Percentiles rank a stretch among this genome's conserved stretches.
Conservation (phyloP, 805 yeast genomes). For the Yamadazyma insecticola region DNA sequence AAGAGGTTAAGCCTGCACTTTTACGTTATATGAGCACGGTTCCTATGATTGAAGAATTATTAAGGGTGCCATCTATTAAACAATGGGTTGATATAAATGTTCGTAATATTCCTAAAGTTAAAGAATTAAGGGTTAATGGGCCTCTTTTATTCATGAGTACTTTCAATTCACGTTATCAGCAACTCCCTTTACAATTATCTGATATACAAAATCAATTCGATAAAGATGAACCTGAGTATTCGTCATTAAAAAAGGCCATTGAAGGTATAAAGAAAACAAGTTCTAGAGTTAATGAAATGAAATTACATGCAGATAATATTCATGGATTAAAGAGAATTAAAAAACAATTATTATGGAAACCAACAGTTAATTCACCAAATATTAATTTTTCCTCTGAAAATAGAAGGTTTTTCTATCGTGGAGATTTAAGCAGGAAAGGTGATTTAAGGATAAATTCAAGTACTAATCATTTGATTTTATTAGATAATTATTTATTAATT, state of each 20-base stretch:
- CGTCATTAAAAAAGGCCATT: conserved; percentile 48
- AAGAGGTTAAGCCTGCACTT: conserved; percentile 50
- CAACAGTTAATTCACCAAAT: conserved; percentile 39
- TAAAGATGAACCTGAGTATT: conserved; percentile 46
- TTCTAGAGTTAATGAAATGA: conserved; percentile 54
- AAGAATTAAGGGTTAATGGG: conserved; percentile 38
- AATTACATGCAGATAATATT: conserved; percentile 56
- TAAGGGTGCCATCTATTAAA: conserved; percentile 47
- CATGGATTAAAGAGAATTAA: conserved; percentile 52
- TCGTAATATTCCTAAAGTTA: conserved; percentile 48
- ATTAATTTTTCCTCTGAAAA: conserved; percentile 49
- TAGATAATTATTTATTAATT: conserved; percentile 68
- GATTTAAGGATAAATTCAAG: conserved; percentile 60
- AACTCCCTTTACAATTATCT: conserved; percentile 57
- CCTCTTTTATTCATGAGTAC: conserved; percentile 37
- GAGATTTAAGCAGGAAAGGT: conserved; percentile 55
- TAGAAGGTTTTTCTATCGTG: conserved; percentile 55
- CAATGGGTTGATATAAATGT: conserved; percentile 54
- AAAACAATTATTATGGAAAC: conserved; percentile 51
- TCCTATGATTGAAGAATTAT: conserved; percentile 56
- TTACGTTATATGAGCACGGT: conserved; percentile 55
- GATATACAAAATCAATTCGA: conserved; percentile 49
- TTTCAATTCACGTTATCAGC: conserved; percentile 40
- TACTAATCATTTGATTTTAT: conserved; percentile 48
- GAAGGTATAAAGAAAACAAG: conserved; percentile 53